phyloP scores from a whole-genome alignment of 169 alveolate genomes.

The Babesia sp. region DNA sequence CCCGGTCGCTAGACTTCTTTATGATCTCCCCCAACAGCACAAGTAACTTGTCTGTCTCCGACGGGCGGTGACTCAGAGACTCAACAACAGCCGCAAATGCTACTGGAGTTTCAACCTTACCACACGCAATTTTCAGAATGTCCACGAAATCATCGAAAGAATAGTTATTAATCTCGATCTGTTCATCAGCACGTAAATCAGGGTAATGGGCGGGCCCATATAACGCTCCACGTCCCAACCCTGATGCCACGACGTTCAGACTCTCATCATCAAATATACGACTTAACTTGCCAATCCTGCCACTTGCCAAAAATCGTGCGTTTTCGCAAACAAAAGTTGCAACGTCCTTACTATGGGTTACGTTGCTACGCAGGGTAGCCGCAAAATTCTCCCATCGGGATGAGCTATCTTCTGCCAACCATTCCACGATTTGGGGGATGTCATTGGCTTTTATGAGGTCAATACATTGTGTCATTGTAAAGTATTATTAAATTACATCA shows the following conservation, averaged over 20 bases:
- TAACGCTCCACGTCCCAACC: conserved; percentile 36
- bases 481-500: background rate
- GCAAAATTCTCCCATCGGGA: conserved; percentile 9
- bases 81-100: conserved; percentile 46
- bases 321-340: conserved; percentile 40
- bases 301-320: conserved; percentile 30
- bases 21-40: conserved; percentile 10
- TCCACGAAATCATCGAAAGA: conserved; percentile 16
- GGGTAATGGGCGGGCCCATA: background rate
- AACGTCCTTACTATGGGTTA: background rate
- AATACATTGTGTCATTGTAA: conserved; percentile 12
- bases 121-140: conserved; percentile 21
- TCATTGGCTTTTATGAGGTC: conserved; percentile 8
- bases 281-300: conserved; percentile 5
- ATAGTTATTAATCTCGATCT: background rate
- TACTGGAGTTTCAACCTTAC: conserved; percentile 31
- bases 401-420: conserved; percentile 34
- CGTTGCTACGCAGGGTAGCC: background rate
- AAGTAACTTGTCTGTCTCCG: conserved; percentile 1
- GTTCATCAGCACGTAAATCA: background rate
- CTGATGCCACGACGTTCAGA: conserved; percentile 43
- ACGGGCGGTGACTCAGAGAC: conserved; percentile 3
- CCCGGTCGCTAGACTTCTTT: conserved; percentile 12
- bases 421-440: conserved; percentile 8
- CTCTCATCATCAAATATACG: conserved; percentile 31